These are phyloP conservation scores for Pseudogymnoascus sp. DNA, from an alignment of 2,329 filamentous ascomycete genomes.

Conservation along the genomic window DNA sequence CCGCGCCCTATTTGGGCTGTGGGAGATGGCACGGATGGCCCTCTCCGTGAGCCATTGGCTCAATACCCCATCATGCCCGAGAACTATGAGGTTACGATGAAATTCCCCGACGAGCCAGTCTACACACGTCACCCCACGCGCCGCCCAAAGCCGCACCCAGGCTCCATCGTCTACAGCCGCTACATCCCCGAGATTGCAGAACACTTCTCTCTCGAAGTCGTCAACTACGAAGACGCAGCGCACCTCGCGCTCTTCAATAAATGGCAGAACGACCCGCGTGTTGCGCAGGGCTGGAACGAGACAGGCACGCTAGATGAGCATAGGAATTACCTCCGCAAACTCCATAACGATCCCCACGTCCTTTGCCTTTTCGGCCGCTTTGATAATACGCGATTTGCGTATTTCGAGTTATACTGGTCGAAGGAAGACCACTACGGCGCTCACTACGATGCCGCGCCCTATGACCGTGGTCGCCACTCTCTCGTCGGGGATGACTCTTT, in stretches of 20 bases:
- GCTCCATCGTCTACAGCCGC: constrained; percentile 66
- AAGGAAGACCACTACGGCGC: constrained; percentile 56
- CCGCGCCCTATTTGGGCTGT: constrained; percentile 51
- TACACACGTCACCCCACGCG: constrained; percentile 64
- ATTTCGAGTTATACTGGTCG: constrained; percentile 76
- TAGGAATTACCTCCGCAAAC: constrained; percentile 57
- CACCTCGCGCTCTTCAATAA: constrained; percentile 65
- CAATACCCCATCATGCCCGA: constrained; percentile 35
- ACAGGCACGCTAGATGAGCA: constrained; percentile 69
- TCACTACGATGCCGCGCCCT: constrained; percentile 46
- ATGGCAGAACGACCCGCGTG: constrained; percentile 79
- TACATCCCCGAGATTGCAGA: constrained; percentile 69
- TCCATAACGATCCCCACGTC: constrained; percentile 65
- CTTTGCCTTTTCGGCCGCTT: constrained; percentile 63
- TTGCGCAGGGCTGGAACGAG: constrained; percentile 73
- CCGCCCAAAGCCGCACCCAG: constrained; percentile 61
- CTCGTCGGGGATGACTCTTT: constrained; percentile 50
- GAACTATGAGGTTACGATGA: constrained; percentile 35
- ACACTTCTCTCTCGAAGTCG: constrained; percentile 68
- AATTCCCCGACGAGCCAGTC: constrained; percentile 18
- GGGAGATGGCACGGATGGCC: constrained; percentile 13
- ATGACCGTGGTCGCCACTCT: constrained; percentile 52
- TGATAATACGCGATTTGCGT: constrained; percentile 62
- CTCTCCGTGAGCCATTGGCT: constrained; percentile 31
- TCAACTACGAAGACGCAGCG: constrained; percentile 55